Base-by-base conservation (phyloP, 2,329 filamentous ascomycete species). In the Pseudopyrenochaeta lycopersici region DNA sequence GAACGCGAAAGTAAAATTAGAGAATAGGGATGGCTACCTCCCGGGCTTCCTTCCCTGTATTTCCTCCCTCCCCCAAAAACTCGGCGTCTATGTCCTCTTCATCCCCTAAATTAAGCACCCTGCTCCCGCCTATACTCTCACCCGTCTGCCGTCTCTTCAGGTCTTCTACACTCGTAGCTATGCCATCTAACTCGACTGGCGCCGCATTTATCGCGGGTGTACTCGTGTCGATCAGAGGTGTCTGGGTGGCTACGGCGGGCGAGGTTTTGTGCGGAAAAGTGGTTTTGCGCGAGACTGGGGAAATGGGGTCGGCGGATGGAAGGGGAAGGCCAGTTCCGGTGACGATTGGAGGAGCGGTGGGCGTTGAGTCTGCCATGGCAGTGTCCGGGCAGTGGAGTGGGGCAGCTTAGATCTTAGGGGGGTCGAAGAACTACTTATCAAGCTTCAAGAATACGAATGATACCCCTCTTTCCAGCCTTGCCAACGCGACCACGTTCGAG, bases 171-270 rank as follows among this genome's bases (percentile, higher is more conserved):
- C 53, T 67, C 10, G 64, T 58, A 1, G 67, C 58, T 3, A 60
- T 52, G 29, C 74, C 72, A 46, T 81, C 79, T 4, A 82, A 59
- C 62, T 82, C 80, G 4, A 80, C 72, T 0, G 79, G 78, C 39
- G 70, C 67, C 10, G 65, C 60, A 56, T 82, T 81, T 60, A 81
- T 77, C 4, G 78, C 67, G 0, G 75, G 76, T 2, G 74, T 71
- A 4, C 64, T 66, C 1, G 75, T 72, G 4, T 75, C 72, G 56
- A 81, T 74, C 33, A 73, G 67, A 0, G 73, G 68, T 6, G 68
- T 69, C 18, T 63, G 58, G 7, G 72, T 56, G 15, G 63, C 35
- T 10, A 63, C 65, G 6, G 66, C 53, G 1, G 60, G 46, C 3
- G 59, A 62, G 0, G 71, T 70, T n/a, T 68, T 67, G 52, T 73